Percentiles rank a stretch among this genome's conserved stretches.
These are phyloP conservation scores for Hibiscus syriacus DNA, from an alignment of 345 rosid genomes.

Conservation along the genomic window DNA sequence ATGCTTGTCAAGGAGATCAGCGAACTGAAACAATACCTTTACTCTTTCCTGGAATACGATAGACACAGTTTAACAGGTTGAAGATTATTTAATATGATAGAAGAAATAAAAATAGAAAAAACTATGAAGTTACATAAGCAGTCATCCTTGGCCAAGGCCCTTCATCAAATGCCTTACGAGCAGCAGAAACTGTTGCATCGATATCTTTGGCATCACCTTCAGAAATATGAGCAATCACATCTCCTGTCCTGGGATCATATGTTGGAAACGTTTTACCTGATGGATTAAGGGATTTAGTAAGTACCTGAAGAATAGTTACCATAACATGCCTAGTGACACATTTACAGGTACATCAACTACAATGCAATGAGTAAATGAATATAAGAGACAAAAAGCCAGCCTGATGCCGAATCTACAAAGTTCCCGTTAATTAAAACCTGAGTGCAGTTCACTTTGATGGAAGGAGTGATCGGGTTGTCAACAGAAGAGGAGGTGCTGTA, in stretches of 20 bases:
- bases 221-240: conserved; percentile 81
- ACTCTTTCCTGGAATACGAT: conserved; percentile 63
- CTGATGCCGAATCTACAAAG: conserved; percentile 81
- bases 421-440: conserved; percentile 73
- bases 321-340: neutral
- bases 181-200: conserved; percentile 76
- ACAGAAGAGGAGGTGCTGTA: conserved; percentile 43
- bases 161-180: conserved; percentile 94
- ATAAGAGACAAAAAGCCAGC: conserved; percentile 23
- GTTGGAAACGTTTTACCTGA: conserved; percentile 86
- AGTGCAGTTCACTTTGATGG: conserved; percentile 40
- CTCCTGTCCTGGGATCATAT: conserved; percentile 84
- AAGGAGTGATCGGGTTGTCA: conserved; percentile 48
- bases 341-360: neutral
- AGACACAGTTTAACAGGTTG: neutral
- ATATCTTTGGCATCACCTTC: conserved; percentile 92
- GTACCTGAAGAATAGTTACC: neutral
- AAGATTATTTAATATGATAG: conserved; percentile 16
- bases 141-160: conserved; percentile 97
- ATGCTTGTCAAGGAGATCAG: conserved; percentile 83
- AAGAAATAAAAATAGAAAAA: neutral
- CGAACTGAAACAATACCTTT: conserved; percentile 51
- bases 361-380: neutral
- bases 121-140: conserved; percentile 61
- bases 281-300: conserved; percentile 39